Evolutionary conservation across 352 stramenopile genomes (phyloP).

Genomic region (Globisporangium cystogenes): DNA sequence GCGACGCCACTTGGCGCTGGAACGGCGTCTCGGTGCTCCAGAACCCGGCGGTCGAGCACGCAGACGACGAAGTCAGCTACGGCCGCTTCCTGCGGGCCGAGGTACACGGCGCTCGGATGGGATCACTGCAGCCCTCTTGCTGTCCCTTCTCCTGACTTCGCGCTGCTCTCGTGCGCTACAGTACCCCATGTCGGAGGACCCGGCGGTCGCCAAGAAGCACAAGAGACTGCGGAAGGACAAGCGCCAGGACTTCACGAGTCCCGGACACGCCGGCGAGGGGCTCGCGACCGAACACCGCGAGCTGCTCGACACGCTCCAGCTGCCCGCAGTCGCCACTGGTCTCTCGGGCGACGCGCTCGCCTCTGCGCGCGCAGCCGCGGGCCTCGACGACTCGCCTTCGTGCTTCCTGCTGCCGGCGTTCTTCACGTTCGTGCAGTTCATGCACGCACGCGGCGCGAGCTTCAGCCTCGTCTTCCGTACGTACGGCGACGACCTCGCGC

Average conservation of each 20-base stretch:
- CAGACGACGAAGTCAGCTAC: conserved; percentile 35
- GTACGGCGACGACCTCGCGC: conserved; percentile 60
- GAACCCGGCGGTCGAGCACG: background rate
- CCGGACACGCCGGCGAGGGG: conserved; percentile 38
- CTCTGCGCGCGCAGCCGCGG: conserved; percentile 12
- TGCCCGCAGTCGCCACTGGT: conserved; percentile 18
- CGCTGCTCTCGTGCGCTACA: conserved; percentile 7
- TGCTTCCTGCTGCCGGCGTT: conserved; percentile 70
- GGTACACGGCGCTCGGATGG: conserved; percentile 15
- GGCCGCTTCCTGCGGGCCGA: conserved; percentile 54
- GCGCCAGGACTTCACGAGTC: conserved; percentile 58
- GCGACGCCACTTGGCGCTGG: conserved; percentile 37
- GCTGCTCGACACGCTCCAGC: conserved; percentile 41
- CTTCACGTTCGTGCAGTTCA: conserved; percentile 43
- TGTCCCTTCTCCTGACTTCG: no score
- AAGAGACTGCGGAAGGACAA: conserved; percentile 58
- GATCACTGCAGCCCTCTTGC: no score
- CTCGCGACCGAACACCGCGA: conserved; percentile 32
- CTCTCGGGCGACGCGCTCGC: background rate
- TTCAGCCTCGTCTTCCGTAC: conserved; percentile 82
- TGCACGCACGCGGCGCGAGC: conserved; percentile 31
- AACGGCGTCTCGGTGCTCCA: conserved; percentile 24
- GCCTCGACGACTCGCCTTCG: conserved; percentile 35
- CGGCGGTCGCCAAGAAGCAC: conserved; percentile 36
- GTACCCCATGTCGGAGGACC: conserved; percentile 54